Base-by-base conservation (phyloP, 108 stramenopile species). In the Cylindrotheca closterium region DNA sequence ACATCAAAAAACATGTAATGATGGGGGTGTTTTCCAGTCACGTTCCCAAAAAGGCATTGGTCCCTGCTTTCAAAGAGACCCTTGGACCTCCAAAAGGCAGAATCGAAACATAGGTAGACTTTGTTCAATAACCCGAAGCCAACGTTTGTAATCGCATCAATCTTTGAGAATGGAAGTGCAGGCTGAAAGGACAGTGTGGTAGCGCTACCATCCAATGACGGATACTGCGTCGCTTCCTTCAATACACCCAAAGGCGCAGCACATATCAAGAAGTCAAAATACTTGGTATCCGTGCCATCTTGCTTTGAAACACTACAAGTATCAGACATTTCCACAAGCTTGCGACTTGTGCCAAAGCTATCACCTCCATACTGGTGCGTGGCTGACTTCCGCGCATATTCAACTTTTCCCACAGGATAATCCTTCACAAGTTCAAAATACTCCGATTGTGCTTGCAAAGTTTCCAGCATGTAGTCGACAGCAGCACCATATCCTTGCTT, bases 241-340 rank as follows among this genome's bases (percentile, higher is more conserved):
- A 91, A 73, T n/a, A 91, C 89, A 8, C 93, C 93, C 19, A 94
- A 75, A 18, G 93, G 93, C 3, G 89, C 61, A 10, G 93, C 83
- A 24, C 82, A 77, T 25, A 94, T 79, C 1, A 79, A 56, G 70
- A 81, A 82, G 58, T 88, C 87, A 51, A 71, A 81, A 47, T 61
- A 61, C 30, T 77, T 59, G 3, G 58, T 70, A 32, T 57, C 15
- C 2, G 55, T 57, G 26, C 72, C 73, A 57, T 79, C 70, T 63
- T 70, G 48, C 1, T 67, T 72, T 17, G 72, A 55, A 12, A 81
- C 79, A 55, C 79, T 51, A 48, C 84, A 86, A 23, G 81, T 56
- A 56, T 86, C 84, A 0, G 84, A 86, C 3, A 86, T 60, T 17
- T 77, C 75, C 2, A 74, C 64, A 50, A 77, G 28, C 17, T 52